Conservation (phyloP, 441 rosid species). For the Croton laevigatus region DNA sequence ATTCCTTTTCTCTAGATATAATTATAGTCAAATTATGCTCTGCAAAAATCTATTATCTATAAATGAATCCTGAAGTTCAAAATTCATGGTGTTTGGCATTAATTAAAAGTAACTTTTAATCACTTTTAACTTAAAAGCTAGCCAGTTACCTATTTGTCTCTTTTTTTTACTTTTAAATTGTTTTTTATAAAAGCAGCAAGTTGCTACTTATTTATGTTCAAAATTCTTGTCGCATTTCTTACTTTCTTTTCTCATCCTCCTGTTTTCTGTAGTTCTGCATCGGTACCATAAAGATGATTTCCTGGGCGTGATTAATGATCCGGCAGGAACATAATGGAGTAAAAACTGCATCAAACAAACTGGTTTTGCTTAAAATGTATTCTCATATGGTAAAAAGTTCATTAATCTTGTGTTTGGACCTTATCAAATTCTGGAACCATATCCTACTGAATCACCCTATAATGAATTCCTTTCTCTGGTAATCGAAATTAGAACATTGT, state of each 20-base stretch:
- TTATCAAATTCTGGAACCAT: not conserved
- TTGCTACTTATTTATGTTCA: too few relatives aligned
- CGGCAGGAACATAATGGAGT: conserved; percentile 46
- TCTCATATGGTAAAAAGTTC: not conserved
- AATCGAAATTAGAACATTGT: not conserved
- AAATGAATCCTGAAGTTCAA: too few relatives aligned
- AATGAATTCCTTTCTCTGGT: not conserved
- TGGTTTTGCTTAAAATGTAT: not conserved
- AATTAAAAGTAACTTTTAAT: too few relatives aligned
- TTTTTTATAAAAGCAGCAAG: too few relatives aligned
- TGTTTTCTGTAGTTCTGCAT: conserved; percentile 71
- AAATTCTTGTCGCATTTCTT: not conserved
- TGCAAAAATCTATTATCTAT: too few relatives aligned
- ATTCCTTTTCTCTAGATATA: not conserved
- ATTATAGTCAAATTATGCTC: not conserved
- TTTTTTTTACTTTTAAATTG: too few relatives aligned
- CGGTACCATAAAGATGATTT: conserved; percentile 94
- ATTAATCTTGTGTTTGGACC: not conserved
- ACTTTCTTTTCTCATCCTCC: not conserved
- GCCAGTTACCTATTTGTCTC: too few relatives aligned
- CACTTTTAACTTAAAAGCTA: too few relatives aligned
- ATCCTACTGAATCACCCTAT: too few relatives aligned
- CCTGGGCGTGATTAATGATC: conserved; percentile 95
- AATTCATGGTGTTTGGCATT: too few relatives aligned
- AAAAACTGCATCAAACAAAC: not conserved